phyloP scores from a whole-genome alignment of 2,329 filamentous ascomycete species.

The Cercospora citrullina region DNA sequence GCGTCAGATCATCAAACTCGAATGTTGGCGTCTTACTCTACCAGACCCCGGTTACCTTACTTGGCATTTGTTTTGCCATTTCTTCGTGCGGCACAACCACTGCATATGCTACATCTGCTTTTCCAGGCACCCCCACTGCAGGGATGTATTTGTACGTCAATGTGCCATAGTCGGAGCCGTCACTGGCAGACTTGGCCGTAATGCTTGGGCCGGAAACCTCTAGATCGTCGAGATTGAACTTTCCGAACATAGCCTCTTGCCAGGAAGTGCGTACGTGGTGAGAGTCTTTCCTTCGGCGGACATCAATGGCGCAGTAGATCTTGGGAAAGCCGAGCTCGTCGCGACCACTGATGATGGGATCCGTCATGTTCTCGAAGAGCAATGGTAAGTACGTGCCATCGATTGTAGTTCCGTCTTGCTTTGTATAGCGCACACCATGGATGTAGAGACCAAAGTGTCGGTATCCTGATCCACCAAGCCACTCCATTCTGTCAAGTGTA shows the following conservation, averaged over 20 bases:
- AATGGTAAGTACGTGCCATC: slow-evolving; percentile 58
- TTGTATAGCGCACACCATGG: slow-evolving; percentile 60
- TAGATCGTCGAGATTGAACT: slow-evolving; percentile 21
- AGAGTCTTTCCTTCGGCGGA: slow-evolving; percentile 13
- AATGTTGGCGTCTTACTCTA: not conserved
- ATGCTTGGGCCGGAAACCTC: slow-evolving; percentile 9
- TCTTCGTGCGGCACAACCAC: not conserved
- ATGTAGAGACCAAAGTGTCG: slow-evolving; percentile 61
- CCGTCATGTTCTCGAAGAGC: slow-evolving; percentile 59
- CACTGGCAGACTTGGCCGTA: slow-evolving; percentile 1
- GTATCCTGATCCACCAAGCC: slow-evolving; percentile 63
- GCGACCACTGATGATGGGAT: slow-evolving; percentile 60
- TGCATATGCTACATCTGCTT: not conserved
- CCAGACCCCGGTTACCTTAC: not conserved
- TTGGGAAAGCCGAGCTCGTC: slow-evolving; percentile 66
- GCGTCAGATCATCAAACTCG: not conserved
- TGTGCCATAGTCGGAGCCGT: slow-evolving; percentile 24
- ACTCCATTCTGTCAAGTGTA: slow-evolving; percentile 53
- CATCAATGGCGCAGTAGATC: slow-evolving; percentile 34
- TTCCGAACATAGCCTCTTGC: slow-evolving; percentile 24
- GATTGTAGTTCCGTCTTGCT: slow-evolving; percentile 51
- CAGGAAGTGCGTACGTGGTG: slow-evolving; percentile 23
- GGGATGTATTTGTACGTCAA: slow-evolving; percentile 52
- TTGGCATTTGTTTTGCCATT: not conserved
- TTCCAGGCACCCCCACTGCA: slow-evolving; percentile 44